Evolutionary conservation across 768 basidiomycete genomes (phyloP), one percentile per base, ranked within the genome.

Genomic region (Boletus insuetus): DNA sequence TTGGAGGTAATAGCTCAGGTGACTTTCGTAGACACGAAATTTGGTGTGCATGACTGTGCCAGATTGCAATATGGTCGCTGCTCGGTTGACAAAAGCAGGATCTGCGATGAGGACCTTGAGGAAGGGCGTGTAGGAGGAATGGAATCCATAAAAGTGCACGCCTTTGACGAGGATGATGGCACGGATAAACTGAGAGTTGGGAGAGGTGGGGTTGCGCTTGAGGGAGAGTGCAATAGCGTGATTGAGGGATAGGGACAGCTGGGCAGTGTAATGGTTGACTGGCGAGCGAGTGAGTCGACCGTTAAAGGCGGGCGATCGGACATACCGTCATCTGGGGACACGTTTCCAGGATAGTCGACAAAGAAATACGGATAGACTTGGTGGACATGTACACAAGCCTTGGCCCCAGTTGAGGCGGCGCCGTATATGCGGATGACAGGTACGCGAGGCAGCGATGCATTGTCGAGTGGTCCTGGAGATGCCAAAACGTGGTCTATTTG

Each of bases 111-210:
- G 75, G 46, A 99, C 80, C 70, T 98, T 98, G 70, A 98, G 82
- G 75, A 90, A 99, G 9, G 93, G 93, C 6, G 81, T 78, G 64
- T 93, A 89, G n/a, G 85, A 82, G 11, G 87, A 77, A 68, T 93
- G 89, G 69, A 94, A 98, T 10, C 97, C 95, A 71, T 98, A 98
- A 72, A 98, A 97, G 65, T 89, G 87, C 17, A 94, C 75, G n/a
- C 94, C 97, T 73, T 98, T 98, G 58, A 94, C 91, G 48, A 95
- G 78, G 45, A 92, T 68, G 39, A 97, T 80, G 22, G 86, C 86
- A 14, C 91, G 88, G 55, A 91, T 77, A 65, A 79, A 87, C 61
- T 81, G 82, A 17, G 83, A 80, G 43, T 75, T 79, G 6, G 74
- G 70, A 1, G 82, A 82, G 10, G 78, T 65, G 1, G 87, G 88